Base-by-base conservation (phyloP, 176 grass and related monocot species). In the Cocos nucifera region DNA sequence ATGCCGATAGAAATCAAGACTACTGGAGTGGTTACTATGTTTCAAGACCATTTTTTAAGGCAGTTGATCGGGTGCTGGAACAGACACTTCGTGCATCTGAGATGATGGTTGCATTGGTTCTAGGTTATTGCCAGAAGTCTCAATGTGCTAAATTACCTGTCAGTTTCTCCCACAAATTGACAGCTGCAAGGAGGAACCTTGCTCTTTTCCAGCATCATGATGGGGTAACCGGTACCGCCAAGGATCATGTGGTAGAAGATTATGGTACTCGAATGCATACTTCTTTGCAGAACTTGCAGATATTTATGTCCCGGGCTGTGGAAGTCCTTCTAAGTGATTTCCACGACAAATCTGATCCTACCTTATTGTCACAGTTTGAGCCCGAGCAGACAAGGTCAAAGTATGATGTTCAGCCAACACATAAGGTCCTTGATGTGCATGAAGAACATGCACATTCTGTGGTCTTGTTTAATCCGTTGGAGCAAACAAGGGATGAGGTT, bases 171-270 rank as follows among this genome's bases (percentile, higher is more conserved):
- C 87, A 97, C 79, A 97, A 91, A 74, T 70, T 97, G 67, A 91
- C 93, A 53, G 87, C 93, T 50, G 93, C 93, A 63, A 91, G 93
- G 69, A 88, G 93, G 65, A 97, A 91, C 75, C 58, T 97, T 51
- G 93, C 93, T 35, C 93, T 97, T 80, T 97, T 97, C 63, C 93
- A 97, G 75, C 93, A 97, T 85, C 93, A 97, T 61, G 93, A 97
- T 65, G 93, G 93, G 52, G 93, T 97, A 56, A 97, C 93, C 64
- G 93, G 93, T 32, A 97, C 93, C 22, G 93, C 93, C 14, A 97
- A 97, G 75, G 75, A 97, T 77, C 93, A 97, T 67, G 93, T 97
- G 28, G 87, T 97, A 12, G 67, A 27, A 59, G 93, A 97, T 69
- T 97, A 91, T 58, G 93, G 93, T 24, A 91, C 72, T 73, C 81